Conservation (phyloP, 2,329 filamentous ascomycete species). For the Talaromyces sp. region DNA sequence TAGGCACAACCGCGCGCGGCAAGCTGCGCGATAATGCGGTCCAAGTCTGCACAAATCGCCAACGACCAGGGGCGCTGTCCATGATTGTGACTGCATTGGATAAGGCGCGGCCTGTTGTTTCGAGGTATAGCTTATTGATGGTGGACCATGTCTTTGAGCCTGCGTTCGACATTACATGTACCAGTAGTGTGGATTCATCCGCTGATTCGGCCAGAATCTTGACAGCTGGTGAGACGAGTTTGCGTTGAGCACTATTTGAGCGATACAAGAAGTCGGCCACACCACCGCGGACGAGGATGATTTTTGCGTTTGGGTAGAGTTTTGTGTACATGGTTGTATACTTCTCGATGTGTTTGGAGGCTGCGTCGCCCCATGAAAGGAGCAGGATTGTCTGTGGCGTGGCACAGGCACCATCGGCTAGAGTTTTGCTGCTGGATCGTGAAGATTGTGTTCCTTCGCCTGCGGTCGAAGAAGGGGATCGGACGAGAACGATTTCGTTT, state of each 20-base stretch:
- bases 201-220: neutral
- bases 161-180: constrained; percentile 8
- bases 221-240: neutral
- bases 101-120: neutral
- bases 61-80: constrained; percentile 10
- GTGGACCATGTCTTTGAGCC: constrained; percentile 6
- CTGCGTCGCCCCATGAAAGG: constrained; percentile 4
- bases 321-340: constrained; percentile 3
- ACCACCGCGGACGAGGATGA: neutral
- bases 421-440: neutral
- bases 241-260: neutral
- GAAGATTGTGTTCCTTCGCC: neutral
- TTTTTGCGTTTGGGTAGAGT: constrained; percentile 1
- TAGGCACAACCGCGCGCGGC: neutral
- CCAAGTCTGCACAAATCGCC: constrained; percentile 11
- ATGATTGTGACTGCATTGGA: constrained; percentile 3
- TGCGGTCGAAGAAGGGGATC: neutral
- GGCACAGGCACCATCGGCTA: neutral
- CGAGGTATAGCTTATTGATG: neutral
- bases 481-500: neutral
- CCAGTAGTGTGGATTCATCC: neutral
- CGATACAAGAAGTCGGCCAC: constrained; percentile 3
- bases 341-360: constrained; percentile 1
- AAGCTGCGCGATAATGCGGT: neutral
- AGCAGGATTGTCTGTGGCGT: neutral